Evolutionary conservation across 2,329 filamentous ascomycete species (phyloP), one percentile per base, ranked within the genome.

Genomic region (Calonectria pseudoturangicola): DNA sequence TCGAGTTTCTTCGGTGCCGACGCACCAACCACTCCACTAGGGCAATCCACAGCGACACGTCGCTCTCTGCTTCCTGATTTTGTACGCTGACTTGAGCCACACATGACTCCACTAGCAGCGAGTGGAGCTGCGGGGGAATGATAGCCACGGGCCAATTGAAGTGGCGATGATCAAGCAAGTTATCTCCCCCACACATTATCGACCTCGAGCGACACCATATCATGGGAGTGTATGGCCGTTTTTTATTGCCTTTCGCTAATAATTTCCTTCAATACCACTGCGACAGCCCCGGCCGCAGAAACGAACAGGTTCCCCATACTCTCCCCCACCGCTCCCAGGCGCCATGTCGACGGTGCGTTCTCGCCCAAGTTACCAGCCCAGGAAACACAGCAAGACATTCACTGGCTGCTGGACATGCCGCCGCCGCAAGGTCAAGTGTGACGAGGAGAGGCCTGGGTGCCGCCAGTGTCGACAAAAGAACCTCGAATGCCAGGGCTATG

Each of bases 381-480:
- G 74, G 25, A 80, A 80, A 33, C 74, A 76, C 25, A 77, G 71
- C 43, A 82, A 82, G 71, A 80, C 76, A 3, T 81, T 81, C 68
- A 79, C 76, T 3, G 83, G 83, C 13, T 85, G 83, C 69, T 84
- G 82, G 82, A 83, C 83, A 8, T 85, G 83, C 72, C 83, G 83
- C 21, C 75, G 80, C 39, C 79, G 83, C 21, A 82, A 82, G 73
- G 81, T 84, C 76, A 85, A 85, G 76, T 84, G 83, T 65, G 84
- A 85, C 68, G 83, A 85, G 76, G 77, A 74, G 39, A 79, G 77
- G 30, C 84, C 83, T 2, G 75, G 73, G 12, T 85, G 83, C 65
- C 64, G 76, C 36, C 82, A 84, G 71, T 85, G 84, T 75, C 76
- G 74, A 30, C 75, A 77, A 18, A 80, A 81, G 50, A 75, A 75